Percentiles rank a stretch among this genome's conserved stretches.
Conservation (phyloP, 2,329 filamentous ascomycete species). For the Hymenoscyphus fructigenus region DNA sequence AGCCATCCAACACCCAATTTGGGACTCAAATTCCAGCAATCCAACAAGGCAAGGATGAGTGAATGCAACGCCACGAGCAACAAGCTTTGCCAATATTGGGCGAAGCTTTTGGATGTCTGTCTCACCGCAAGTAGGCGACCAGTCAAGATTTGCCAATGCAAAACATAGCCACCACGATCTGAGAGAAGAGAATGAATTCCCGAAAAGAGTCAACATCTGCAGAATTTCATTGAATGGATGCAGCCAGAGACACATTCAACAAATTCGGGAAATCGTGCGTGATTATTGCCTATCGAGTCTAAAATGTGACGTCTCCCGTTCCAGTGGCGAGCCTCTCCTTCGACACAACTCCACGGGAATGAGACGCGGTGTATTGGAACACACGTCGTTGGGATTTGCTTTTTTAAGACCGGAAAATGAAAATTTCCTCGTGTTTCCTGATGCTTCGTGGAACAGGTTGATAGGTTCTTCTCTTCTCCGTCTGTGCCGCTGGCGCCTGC, state of each 20-base stretch:
- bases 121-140: not conserved
- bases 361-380: not conserved
- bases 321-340: not conserved
- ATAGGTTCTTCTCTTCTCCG: not conserved
- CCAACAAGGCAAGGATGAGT: not conserved
- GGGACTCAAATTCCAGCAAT: not conserved
- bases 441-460: not conserved
- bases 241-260: not conserved
- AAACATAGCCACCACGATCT: not conserved
- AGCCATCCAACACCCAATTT: not conserved
- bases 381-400: not conserved
- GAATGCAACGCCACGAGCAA: conserved; percentile 2
- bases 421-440: not conserved
- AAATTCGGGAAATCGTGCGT: not conserved
- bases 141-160: not conserved
- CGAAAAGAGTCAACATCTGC: not conserved
- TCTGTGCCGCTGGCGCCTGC: not conserved
- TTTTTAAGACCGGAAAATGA: not conserved
- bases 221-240: not conserved
- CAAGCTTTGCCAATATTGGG: conserved; percentile 13
- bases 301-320: not conserved
- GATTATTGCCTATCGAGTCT: not conserved
- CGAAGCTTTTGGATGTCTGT: conserved; percentile 5
- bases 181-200: not conserved
- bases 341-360: not conserved